A percentile compares a stretch with the other conserved stretches of the same genome.
These are phyloP conservation scores for Fusarium pininemorale DNA, from an alignment of 2,329 filamentous ascomycete species.

Conservation along the genomic window DNA sequence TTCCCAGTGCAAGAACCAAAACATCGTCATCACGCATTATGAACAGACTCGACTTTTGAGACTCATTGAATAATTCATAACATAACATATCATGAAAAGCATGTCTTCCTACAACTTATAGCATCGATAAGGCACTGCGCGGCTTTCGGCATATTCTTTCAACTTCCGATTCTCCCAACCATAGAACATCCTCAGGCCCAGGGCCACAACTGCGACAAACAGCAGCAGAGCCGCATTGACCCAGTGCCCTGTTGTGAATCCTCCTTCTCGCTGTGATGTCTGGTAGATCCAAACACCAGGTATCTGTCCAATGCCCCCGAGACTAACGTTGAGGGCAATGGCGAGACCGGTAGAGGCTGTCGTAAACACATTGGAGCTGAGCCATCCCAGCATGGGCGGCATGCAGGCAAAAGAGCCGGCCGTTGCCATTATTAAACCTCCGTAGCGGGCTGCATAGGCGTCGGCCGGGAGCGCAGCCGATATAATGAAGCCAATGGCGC, in stretches of 20 bases:
- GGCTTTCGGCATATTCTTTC: conserved; percentile 41
- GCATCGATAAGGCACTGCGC: conserved; percentile 49
- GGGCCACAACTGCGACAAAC: conserved; percentile 64
- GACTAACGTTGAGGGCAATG: conserved; percentile 74
- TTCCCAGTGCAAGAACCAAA: not conserved
- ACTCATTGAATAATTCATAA: conserved; percentile 1
- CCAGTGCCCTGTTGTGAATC: conserved; percentile 78
- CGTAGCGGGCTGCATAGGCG: conserved; percentile 70
- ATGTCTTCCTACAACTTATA: conserved; percentile 50
- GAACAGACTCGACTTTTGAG: not conserved
- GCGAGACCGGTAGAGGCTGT: conserved; percentile 73
- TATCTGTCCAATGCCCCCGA: conserved; percentile 76
- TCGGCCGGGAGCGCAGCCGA: conserved; percentile 70
- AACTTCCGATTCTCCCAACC: conserved; percentile 55
- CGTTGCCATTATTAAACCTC: conserved; percentile 73
- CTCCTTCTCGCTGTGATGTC: conserved; percentile 63
- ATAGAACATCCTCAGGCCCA: conserved; percentile 66
- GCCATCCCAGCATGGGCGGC: conserved; percentile 75
- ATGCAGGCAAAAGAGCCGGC: conserved; percentile 75
- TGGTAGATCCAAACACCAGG: conserved; percentile 80
- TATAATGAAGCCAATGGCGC: conserved; percentile 63
- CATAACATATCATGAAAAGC: not conserved
- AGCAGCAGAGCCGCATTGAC: conserved; percentile 69
- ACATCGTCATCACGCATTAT: not conserved
- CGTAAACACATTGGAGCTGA: conserved; percentile 72